These are phyloP conservation scores for Stephania japonica DNA, from an alignment of 164 flowering plant species.

Conservation along the genomic window DNA sequence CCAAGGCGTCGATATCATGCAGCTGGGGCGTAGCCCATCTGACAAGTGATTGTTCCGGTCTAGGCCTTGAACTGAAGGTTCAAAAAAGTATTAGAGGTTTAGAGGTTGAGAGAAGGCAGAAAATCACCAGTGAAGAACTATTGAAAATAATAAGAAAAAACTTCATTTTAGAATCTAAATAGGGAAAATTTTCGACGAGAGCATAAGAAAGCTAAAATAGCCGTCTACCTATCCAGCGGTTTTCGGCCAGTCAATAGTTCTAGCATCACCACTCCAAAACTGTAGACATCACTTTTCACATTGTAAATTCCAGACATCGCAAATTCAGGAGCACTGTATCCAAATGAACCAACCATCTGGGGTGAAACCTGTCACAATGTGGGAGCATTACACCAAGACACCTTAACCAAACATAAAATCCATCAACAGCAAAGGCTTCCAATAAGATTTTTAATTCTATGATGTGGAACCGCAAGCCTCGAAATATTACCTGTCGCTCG, in stretches of 20 bases:
- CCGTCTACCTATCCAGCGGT: constrained; percentile 85
- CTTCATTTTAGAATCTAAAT: no score
- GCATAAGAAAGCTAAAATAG: neutral
- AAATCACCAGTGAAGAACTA: constrained; percentile 3
- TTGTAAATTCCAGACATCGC: constrained; percentile 94
- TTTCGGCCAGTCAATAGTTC: constrained; percentile 92
- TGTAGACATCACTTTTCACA: constrained; percentile 93
- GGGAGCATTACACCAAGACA: neutral
- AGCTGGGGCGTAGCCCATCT: constrained; percentile 99
- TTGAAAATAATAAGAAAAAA: neutral
- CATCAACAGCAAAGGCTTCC: neutral
- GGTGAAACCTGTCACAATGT: constrained; percentile 58
- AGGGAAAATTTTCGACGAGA: neutral
- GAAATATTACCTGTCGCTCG: constrained; percentile 70
- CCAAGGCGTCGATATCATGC: constrained; percentile 92
- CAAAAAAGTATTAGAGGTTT: constrained; percentile 1
- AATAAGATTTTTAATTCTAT: neutral
- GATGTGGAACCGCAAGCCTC: neutral
- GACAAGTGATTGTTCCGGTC: constrained; percentile 91
- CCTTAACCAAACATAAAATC: neutral
- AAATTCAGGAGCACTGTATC: constrained; percentile 97
- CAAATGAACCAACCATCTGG: constrained; percentile 88
- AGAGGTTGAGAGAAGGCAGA: neutral
- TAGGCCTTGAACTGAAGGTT: constrained; percentile 61
- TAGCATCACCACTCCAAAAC: constrained; percentile 97